phyloP scores from a whole-genome alignment of 2,329 filamentous ascomycete species.

The Alternaria sp. region DNA sequence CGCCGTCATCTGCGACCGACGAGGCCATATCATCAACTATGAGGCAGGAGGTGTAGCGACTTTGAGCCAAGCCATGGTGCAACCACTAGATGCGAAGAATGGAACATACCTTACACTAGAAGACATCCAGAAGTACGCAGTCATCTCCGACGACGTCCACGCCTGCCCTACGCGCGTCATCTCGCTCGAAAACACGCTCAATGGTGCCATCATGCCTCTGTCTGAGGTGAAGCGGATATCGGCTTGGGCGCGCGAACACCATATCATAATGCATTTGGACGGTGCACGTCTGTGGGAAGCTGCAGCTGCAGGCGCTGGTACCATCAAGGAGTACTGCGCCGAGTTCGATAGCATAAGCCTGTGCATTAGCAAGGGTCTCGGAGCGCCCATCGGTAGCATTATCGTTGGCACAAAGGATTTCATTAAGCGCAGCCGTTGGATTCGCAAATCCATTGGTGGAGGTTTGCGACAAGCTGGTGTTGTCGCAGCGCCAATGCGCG shows the following conservation, averaged over 20 bases:
- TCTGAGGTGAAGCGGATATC: constrained; percentile 74
- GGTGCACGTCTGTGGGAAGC: constrained; percentile 86
- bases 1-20: constrained; percentile 78
- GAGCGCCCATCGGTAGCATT: constrained; percentile 81
- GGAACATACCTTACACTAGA: constrained; percentile 77
- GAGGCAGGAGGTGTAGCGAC: constrained; percentile 74
- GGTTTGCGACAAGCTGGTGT: constrained; percentile 80
- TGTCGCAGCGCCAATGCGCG: constrained; percentile 75
- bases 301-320: constrained; percentile 72
- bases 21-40: constrained; percentile 78
- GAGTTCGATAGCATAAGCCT: constrained; percentile 78
- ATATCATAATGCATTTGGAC: constrained; percentile 77
- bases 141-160: constrained; percentile 76
- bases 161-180: constrained; percentile 82
- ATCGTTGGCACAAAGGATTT: constrained; percentile 67
- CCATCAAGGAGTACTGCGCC: constrained; percentile 70
- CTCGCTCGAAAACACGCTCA: constrained; percentile 84
- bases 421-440: constrained; percentile 74
- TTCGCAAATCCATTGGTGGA: constrained; percentile 82
- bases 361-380: constrained; percentile 84
- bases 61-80: constrained; percentile 74
- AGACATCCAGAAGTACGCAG: constrained; percentile 73
- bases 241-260: constrained; percentile 68
- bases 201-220: constrained; percentile 80
- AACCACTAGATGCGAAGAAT: constrained; percentile 73